phyloP scores from a whole-genome alignment of 1,284 basidiomycete genomes.

The Apiotrichum laibachii region DNA sequence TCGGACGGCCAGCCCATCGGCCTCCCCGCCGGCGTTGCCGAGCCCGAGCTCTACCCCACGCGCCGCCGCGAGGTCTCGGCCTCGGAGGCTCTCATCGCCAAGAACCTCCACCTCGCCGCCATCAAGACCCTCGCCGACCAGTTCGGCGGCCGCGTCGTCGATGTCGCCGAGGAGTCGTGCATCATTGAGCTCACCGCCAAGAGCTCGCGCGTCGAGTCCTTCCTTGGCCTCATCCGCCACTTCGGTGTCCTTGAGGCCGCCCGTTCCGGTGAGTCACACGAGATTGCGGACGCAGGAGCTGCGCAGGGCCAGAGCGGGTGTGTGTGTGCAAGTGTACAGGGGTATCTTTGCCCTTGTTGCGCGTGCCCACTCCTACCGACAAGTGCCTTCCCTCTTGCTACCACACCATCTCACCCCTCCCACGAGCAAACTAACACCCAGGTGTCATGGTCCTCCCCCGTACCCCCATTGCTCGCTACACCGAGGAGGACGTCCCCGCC shows the following conservation, averaged over 20 bases:
- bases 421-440: conserved; percentile 40
- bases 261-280: conserved; percentile 66
- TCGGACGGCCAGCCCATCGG: conserved; percentile 55
- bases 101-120: conserved; percentile 84
- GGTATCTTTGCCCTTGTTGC: too few relatives aligned
- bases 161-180: conserved; percentile 88
- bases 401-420: background rate
- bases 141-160: conserved; percentile 90
- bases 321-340: too few relatives aligned
- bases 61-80: conserved; percentile 47
- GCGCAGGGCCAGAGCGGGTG: too few relatives aligned
- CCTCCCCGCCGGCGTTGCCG: conserved; percentile 65
- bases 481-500: conserved; percentile 60
- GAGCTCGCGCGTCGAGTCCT: conserved; percentile 85
- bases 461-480: conserved; percentile 70
- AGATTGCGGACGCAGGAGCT: background rate
- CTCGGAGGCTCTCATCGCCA: conserved; percentile 79
- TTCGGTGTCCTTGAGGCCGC: conserved; percentile 95
- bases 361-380: background rate
- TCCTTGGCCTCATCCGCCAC: conserved; percentile 85
- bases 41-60: conserved; percentile 41
- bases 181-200: conserved; percentile 96
- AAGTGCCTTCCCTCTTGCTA: background rate
- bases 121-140: conserved; percentile 81
- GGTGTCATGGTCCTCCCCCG: conserved; percentile 95